Evolutionary conservation across 1,139 yeast species (phyloP).

Genomic region (Suhomyces ambrosiae): DNA sequence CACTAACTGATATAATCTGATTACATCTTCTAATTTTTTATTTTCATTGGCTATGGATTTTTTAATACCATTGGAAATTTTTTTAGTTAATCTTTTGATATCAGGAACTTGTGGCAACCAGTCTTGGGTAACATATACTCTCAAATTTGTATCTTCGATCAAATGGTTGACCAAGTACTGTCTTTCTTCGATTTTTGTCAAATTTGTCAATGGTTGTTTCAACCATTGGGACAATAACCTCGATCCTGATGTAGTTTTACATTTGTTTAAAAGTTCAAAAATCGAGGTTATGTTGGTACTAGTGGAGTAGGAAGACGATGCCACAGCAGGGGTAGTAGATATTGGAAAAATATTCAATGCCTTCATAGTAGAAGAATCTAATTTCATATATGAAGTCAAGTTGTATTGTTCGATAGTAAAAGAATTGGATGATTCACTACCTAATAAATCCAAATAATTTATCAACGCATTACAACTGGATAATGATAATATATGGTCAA

Average conservation of each 20-base stretch:
- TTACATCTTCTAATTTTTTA: conserved; percentile 77
- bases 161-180: conserved; percentile 73
- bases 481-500: conserved; percentile 37
- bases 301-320: conserved; percentile 39
- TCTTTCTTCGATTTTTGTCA: conserved; percentile 60
- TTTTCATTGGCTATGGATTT: conserved; percentile 39
- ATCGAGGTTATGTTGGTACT: conserved; percentile 47
- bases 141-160: conserved; percentile 66
- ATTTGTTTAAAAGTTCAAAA: conserved; percentile 80
- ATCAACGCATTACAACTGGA: conserved; percentile 65
- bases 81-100: conserved; percentile 70
- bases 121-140: conserved; percentile 68
- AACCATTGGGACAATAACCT: conserved; percentile 90
- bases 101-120: conserved; percentile 80
- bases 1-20: conserved; percentile 83
- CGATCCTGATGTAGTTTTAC: conserved; percentile 85
- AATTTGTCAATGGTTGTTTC: conserved; percentile 84
- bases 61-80: conserved; percentile 48
- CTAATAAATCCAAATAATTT: conserved; percentile 61
- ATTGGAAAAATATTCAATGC: conserved; percentile 84
- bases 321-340: conserved; percentile 33
- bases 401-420: conserved; percentile 66
- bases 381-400: conserved; percentile 75
- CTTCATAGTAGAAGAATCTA: conserved; percentile 86
- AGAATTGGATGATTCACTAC: conserved; percentile 46